Conservation (phyloP, 176 grass and related monocot genomes). For the Raddia guianensis region DNA sequence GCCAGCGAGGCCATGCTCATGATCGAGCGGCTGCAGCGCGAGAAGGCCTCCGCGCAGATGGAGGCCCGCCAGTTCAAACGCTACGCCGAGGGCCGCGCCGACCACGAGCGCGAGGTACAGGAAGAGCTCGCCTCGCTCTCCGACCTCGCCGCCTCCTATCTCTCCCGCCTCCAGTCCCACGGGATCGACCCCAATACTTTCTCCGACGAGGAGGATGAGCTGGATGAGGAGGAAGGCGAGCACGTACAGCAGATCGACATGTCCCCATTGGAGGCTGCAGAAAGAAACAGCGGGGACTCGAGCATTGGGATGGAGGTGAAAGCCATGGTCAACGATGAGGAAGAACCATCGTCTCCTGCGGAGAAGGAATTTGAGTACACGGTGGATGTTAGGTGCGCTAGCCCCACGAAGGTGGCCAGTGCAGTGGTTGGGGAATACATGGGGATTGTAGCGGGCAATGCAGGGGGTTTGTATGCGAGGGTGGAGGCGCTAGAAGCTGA, state of each 20-base stretch:
- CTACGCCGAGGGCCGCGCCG: slow-evolving; percentile 60
- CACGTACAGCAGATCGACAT: slow-evolving; percentile 35
- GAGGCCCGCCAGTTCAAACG: slow-evolving; percentile 82
- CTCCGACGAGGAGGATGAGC: slow-evolving; percentile 52
- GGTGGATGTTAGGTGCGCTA: slow-evolving; percentile 50
- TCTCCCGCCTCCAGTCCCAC: slow-evolving; percentile 61
- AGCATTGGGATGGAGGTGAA: slow-evolving; percentile 37
- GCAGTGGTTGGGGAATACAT: slow-evolving; percentile 43
- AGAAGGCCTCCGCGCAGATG: slow-evolving; percentile 86
- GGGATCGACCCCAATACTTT: slow-evolving; percentile 66
- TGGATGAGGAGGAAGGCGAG: slow-evolving; percentile 27
- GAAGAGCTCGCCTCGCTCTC: slow-evolving; percentile 65
- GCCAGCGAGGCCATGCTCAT: slow-evolving; percentile 86
- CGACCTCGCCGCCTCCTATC: slow-evolving; percentile 57
- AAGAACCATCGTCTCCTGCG: slow-evolving; percentile 11
- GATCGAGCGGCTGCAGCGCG: slow-evolving; percentile 82
- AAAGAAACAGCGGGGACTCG: background rate
- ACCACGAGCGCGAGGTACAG: slow-evolving; percentile 70
- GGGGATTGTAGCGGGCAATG: slow-evolving; percentile 12
- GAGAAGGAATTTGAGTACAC: slow-evolving; percentile 62
- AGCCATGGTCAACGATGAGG: slow-evolving; percentile 17
- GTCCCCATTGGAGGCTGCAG: background rate
- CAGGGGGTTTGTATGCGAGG: slow-evolving; percentile 53
- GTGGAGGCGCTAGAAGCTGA: slow-evolving; percentile 74
- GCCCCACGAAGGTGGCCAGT: slow-evolving; percentile 40